phyloP scores from a whole-genome alignment of 179 eudicot genomes.

The Heliamphora pulchella region DNA sequence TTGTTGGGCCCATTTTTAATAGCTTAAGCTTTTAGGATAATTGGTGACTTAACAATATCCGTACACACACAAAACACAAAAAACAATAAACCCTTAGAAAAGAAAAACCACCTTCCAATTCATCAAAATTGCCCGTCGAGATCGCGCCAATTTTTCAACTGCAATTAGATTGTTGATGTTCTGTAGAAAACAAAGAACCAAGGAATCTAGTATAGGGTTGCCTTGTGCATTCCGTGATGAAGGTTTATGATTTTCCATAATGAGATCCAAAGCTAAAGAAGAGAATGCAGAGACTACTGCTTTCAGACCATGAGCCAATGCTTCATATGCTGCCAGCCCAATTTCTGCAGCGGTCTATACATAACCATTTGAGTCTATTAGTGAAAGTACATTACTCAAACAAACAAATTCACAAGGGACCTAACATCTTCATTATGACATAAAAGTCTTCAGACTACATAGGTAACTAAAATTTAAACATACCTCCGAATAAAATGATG shows the following conservation, averaged over 20 bases:
- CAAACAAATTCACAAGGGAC: neutral
- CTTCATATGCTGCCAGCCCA: conserved; percentile 71
- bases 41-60: no score
- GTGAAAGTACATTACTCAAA: conserved; percentile 13
- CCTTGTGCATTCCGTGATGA: conserved; percentile 21
- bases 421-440: neutral
- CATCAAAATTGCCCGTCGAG: conserved; percentile 71
- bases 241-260: conserved; percentile 29
- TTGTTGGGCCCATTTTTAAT: no score
- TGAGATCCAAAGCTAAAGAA: conserved; percentile 35
- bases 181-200: conserved; percentile 50
- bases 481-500: conserved; percentile 64
- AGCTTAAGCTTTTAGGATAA: no score
- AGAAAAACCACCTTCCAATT: conserved; percentile 63
- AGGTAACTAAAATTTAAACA: neutral
- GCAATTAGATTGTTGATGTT: conserved; percentile 58
- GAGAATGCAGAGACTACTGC: conserved; percentile 41
- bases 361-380: conserved; percentile 20
- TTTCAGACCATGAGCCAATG: conserved; percentile 51
- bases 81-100: conserved; percentile 6
- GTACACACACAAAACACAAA: neutral
- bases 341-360: conserved; percentile 68
- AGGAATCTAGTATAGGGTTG: conserved; percentile 47
- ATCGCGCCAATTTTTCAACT: conserved; percentile 53
- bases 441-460: neutral